Base-by-base conservation (phyloP, 257 asterid genomes). In the Penstemon davidsonii region DNA sequence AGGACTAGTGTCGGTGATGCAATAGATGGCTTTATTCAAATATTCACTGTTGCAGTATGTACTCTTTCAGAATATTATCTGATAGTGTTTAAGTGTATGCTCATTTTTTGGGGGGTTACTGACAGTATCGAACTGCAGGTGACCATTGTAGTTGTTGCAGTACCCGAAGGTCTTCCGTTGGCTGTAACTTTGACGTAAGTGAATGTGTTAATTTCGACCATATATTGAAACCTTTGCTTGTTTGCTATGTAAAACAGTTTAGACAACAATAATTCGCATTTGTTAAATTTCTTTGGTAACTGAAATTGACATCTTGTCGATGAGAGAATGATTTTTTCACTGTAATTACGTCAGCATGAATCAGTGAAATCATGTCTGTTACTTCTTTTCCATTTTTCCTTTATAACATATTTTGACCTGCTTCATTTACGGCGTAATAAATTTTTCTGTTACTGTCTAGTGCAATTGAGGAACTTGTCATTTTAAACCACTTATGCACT, bases 81-180 rank as follows among this genome's bases (percentile, higher is more conserved):
- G 63, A 45, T 61, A 43, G 40, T 64, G 7, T 33, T 39, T 46
- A 36, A 8, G 49, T 64, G 13, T 55, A 39, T 59, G 60, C 43
- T 70, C 54, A 53, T 67, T 61, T 69, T 75, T 68, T 44, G 54
- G 19, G 68, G 55, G 55, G 36, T 72, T 44, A 56, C 73, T 73
- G 55, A 76, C 72, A 46, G 52, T 5, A 6, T 55, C 43, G 68
- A 62, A 55, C 63, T 77, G 71, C 70, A 93, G 99, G 99, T 93
- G 67, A 88, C 97, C 59, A 90, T 90, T 77, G 97, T 93, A 37
- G 96, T 93, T 56, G 99, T 90, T 74, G 99, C 99, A 43, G 97
- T 90, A 70, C 99, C 99, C 13, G 96, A 93, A 80, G 99, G 97
- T 58, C 97, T 93, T 79, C 96, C 97, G 55, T 80, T 93, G 83